Base-by-base conservation (phyloP, 225 moss, liverwort and hornwort species). In the Polytrichum commune region DNA sequence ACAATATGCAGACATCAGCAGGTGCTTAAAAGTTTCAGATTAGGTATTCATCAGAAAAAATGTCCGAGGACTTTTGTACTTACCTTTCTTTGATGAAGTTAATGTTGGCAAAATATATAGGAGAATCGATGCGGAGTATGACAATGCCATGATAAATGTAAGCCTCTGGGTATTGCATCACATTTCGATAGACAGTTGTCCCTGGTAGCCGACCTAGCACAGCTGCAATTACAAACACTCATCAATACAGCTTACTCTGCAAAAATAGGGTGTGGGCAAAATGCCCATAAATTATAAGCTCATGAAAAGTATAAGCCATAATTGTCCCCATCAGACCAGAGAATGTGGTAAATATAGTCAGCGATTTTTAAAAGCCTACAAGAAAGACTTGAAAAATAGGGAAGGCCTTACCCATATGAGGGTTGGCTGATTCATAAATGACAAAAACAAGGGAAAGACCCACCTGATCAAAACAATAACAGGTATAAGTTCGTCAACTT, bases 71-170 rank as follows among this genome's bases (percentile, higher is more conserved):
- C 63, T 19, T 26, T 53, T 35, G 53, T 22, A 62, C 63, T 7
- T 54, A 87, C 92, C 82, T 90, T 5, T 95, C 98, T 81, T 91
- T 95, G 32, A 93, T 85, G 68, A 89, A 84, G 73, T 78, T 87
- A 5, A 89, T 89, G 78, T 98, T 98, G 27, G 98, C 98, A 76
- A 98, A 98, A 79, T 95, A 98, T 58, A 98, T 91, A n/a, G 98
- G 98, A 79, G 98, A 90, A 81, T 95, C 95, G 16, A 98, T 90
- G 61, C 95, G 93, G 77, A 98, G 88, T 70, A 98, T 81, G 66
- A 89, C 89, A 67, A 98, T 93, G 62, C 98, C 98, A 88, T 95
- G 84, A 69, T 98, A 98, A 23, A 94, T 91, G 79, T 93, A 91
- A 18, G 88, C 95, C 68, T 95, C 95, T 57, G 93, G 90, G 73